Evolutionary conservation across 805 yeast genomes (phyloP).

Genomic region (Metschnikowia santaceciliae): DNA sequence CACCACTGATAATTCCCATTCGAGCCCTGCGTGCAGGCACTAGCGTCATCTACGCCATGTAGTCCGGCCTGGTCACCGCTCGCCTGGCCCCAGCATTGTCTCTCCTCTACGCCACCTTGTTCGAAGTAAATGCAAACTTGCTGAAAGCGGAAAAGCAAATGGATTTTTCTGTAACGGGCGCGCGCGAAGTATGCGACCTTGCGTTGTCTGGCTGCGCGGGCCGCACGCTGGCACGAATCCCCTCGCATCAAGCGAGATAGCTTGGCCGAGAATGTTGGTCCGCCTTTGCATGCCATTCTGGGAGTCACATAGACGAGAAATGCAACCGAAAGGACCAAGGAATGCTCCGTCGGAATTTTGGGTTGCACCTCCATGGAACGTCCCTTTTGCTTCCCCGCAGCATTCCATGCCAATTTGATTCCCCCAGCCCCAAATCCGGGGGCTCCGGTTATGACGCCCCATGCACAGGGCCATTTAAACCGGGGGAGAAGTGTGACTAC

Average conservation of each 20-base stretch:
- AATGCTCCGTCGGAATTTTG: too few species aligned
- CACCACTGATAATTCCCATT: too few species aligned
- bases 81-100: background rate
- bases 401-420: too few species aligned
- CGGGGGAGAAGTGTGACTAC: background rate
- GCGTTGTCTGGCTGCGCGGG: constrained; percentile 1
- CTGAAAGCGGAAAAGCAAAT: background rate
- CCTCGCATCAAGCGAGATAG: constrained; percentile 2
- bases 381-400: too few species aligned
- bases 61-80: background rate
- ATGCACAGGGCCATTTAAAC: background rate
- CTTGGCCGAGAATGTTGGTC: background rate
- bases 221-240: background rate
- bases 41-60: background rate
- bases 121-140: background rate
- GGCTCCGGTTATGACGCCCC: background rate
- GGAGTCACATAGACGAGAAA: background rate
- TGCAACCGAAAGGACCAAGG: background rate
- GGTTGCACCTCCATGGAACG: too few species aligned
- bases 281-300: background rate
- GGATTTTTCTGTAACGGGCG: constrained; percentile 2
- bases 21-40: background rate
- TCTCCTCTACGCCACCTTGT: background rate
- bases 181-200: background rate
- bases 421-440: too few species aligned